These are phyloP conservation scores for Saposhnikovia divaricata DNA, from an alignment of 129 eudicot species.

Conservation along the genomic window DNA sequence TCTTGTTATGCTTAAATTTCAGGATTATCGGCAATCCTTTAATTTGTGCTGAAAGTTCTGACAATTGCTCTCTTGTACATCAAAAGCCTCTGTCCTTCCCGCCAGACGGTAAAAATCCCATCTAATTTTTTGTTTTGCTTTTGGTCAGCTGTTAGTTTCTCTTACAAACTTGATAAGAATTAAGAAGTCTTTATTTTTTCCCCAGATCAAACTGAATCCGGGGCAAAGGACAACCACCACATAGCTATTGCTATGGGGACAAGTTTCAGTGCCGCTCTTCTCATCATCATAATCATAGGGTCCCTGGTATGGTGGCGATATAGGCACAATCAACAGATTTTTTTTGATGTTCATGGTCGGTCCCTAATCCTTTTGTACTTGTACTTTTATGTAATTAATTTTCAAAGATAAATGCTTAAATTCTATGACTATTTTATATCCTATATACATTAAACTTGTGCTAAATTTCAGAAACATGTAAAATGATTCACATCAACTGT, in stretches of 20 bases:
- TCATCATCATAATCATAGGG: slow-evolving; percentile 31
- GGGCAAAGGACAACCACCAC: slow-evolving; percentile 47
- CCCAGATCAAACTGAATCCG: slow-evolving; percentile 44
- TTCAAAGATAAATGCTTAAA: not conserved
- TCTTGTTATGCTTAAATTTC: slow-evolving; percentile 10
- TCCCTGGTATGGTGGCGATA: slow-evolving; percentile 77
- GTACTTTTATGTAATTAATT: not conserved
- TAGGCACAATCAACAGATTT: slow-evolving; percentile 76
- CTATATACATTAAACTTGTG: not conserved
- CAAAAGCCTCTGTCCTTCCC: slow-evolving; percentile 84
- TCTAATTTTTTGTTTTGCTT: not conserved
- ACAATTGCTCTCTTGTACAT: slow-evolving; percentile 59
- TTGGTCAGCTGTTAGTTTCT: not conserved
- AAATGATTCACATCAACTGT: not conserved
- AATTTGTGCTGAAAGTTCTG: slow-evolving; percentile 58
- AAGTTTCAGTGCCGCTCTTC: slow-evolving; percentile 61
- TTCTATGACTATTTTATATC: not conserved
- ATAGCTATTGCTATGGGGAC: slow-evolving; percentile 70
- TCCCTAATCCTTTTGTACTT: slow-evolving; percentile 1
- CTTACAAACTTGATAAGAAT: not conserved
- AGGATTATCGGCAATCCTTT: slow-evolving; percentile 79
- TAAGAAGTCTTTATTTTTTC: not conserved
- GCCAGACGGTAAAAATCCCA: slow-evolving; percentile 54
- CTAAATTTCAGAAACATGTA: not conserved
- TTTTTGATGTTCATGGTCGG: slow-evolving; percentile 89